Evolutionary conservation across 2,329 filamentous ascomycete genomes (phyloP), one percentile per base, ranked within the genome.

Genomic region (Rutstroemia sp.): DNA sequence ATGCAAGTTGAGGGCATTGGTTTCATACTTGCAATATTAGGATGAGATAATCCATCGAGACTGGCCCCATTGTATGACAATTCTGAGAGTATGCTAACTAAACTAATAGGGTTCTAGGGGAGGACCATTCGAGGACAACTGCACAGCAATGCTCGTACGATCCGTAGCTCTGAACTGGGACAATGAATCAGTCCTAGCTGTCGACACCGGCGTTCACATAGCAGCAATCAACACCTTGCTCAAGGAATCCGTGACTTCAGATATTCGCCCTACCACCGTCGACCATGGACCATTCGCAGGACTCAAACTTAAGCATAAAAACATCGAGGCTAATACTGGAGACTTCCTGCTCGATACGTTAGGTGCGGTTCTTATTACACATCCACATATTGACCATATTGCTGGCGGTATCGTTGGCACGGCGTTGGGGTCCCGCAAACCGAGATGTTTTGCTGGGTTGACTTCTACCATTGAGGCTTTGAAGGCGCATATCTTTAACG

Each of bases 401-500:
- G 40, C 17, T 34, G 53, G 53, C 10, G 47, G 47, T 5, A 86
- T 97, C 70, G 97, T 97, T 71, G 96, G 92, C 0, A 92, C 94
- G 5, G 86, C 88, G 3, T 82, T 95, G 19, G 86, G 89, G 30
- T 88, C 88, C 30, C 82, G 87, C 2, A 83, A 86, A 27, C 89
- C 91, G 0, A 99, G 97, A 72, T 83, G 87, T 23, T 76, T 99
- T 14, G 91, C 92, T 1, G 92, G 88, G 0, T 75, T 97, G 4
- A 90, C 92, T 0, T 86, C 84, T 27, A 95, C 92, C n/a, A 92
- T 99, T 51, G 80, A 89, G 47, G 92, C 92, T 0, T 86, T 99
- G 72, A 97, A 96, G 70, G 84, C 78, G 0, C 92, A 99, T 72
- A 89, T 99, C 58, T 99, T 99, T 76, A 99, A 99, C 72, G 95